Conservation (phyloP, 2,329 filamentous ascomycete genomes). For the Albifimbria verrucaria region DNA sequence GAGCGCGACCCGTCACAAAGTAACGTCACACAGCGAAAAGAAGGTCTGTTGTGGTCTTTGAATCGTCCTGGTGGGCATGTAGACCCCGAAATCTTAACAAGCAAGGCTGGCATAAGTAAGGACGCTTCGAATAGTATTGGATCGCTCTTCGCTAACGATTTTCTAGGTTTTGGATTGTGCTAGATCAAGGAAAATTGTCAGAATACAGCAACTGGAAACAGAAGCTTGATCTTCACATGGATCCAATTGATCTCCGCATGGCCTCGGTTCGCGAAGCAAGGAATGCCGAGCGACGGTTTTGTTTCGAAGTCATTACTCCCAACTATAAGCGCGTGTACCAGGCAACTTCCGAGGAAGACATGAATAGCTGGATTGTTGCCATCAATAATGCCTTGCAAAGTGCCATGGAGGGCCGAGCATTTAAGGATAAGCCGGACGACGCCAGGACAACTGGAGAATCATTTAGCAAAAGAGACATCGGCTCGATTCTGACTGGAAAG, state of each 20-base stretch:
- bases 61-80: slow-evolving; percentile 92
- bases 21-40: slow-evolving; percentile 68
- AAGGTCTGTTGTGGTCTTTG: slow-evolving; percentile 91
- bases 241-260: slow-evolving; percentile 94
- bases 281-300: slow-evolving; percentile 91
- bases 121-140: slow-evolving; percentile 15
- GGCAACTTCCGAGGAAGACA: slow-evolving; percentile 95
- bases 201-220: slow-evolving; percentile 99
- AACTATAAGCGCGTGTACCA: slow-evolving; percentile 96
- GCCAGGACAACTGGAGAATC: slow-evolving; percentile 40
- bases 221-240: slow-evolving; percentile 92
- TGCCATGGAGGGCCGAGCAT: slow-evolving; percentile 79
- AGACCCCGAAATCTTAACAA: slow-evolving; percentile 95
- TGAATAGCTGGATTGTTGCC: slow-evolving; percentile 92
- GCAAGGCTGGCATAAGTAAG: slow-evolving; percentile 97
- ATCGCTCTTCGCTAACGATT: slow-evolving; percentile 10
- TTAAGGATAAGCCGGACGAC: slow-evolving; percentile 47
- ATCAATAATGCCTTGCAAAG: slow-evolving; percentile 98
- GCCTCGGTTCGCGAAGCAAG: slow-evolving; percentile 94
- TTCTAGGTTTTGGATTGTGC: slow-evolving; percentile 92
- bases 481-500: slow-evolving; percentile 89
- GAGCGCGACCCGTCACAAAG: slow-evolving; percentile 66
- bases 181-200: slow-evolving; percentile 93
- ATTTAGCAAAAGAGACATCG: slow-evolving; percentile 78
- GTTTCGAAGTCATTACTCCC: slow-evolving; percentile 97